Evolutionary conservation across 768 basidiomycete species (phyloP).

Genomic region (Collybia sp.): DNA sequence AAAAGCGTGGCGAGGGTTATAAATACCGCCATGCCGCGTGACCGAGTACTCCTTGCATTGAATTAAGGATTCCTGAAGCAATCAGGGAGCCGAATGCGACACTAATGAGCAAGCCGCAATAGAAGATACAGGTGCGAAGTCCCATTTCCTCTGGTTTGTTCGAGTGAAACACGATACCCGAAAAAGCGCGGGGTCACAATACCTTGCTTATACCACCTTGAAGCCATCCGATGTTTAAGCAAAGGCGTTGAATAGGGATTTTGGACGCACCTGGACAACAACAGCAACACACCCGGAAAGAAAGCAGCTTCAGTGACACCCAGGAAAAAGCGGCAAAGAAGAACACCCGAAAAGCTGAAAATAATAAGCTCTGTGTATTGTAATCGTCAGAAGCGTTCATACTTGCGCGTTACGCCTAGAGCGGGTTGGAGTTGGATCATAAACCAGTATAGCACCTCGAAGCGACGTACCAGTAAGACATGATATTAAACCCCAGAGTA

Average conservation of each 20-base stretch:
- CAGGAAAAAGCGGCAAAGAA: constrained; percentile 47
- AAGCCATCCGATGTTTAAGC: neutral
- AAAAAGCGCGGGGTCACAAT: no score
- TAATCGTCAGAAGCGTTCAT: neutral
- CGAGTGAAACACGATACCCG: neutral
- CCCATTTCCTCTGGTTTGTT: constrained; percentile 32
- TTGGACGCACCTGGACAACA: constrained; percentile 28
- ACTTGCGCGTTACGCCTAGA: constrained; percentile 24
- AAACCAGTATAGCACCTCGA: neutral
- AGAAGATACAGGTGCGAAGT: constrained; percentile 37
- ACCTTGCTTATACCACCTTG: constrained; percentile 10
- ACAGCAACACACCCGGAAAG: constrained; percentile 36
- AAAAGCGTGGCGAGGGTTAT: neutral
- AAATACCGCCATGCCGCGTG: constrained; percentile 46
- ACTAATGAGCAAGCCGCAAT: constrained; percentile 43
- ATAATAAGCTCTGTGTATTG: neutral
- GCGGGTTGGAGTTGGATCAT: constrained; percentile 1
- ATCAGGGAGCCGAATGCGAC: constrained; percentile 52
- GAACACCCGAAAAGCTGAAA: constrained; percentile 32
- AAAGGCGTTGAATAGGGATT: neutral
- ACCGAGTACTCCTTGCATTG: constrained; percentile 45
- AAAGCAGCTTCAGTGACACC: constrained; percentile 48
- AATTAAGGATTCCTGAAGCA: constrained; percentile 40
- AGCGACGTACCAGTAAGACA: constrained; percentile 28
- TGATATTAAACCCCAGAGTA: constrained; percentile 48